Evolutionary conservation across 306 rosid genomes (phyloP).

Genomic region (Psophocarpus tetragonolobus): DNA sequence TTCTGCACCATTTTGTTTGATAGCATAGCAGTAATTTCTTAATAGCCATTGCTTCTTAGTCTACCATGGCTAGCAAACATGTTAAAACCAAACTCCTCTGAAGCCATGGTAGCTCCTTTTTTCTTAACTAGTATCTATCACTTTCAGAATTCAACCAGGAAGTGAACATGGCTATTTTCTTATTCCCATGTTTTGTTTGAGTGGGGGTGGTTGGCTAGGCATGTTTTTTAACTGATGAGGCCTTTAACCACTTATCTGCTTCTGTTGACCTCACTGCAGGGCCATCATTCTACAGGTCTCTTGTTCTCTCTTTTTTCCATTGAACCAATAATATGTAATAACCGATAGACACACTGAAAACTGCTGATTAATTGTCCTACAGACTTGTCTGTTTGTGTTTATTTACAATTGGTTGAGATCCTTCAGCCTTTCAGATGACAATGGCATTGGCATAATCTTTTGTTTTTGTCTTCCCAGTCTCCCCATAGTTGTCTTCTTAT

Average conservation of each 20-base stretch:
- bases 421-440: constrained; percentile 1
- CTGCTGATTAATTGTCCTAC: background rate
- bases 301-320: background rate
- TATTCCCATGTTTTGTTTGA: background rate
- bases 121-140: background rate
- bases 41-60: background rate
- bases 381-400: constrained; percentile 1
- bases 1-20: background rate
- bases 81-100: constrained; percentile 1
- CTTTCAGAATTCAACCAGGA: background rate
- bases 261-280: background rate
- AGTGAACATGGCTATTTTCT: background rate
- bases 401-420: constrained; percentile 20
- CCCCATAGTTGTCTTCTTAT: background rate
- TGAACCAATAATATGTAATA: background rate
- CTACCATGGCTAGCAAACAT: background rate
- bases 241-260: background rate
- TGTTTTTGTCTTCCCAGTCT: background rate
- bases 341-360: background rate
- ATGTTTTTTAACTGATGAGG: background rate
- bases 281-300: background rate
- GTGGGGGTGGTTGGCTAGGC: background rate
- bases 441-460: constrained; percentile 14
- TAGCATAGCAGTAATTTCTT: background rate
- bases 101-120: background rate